Conservation (phyloP, 352 stramenopile genomes). For the Phytophthora cactorum region DNA sequence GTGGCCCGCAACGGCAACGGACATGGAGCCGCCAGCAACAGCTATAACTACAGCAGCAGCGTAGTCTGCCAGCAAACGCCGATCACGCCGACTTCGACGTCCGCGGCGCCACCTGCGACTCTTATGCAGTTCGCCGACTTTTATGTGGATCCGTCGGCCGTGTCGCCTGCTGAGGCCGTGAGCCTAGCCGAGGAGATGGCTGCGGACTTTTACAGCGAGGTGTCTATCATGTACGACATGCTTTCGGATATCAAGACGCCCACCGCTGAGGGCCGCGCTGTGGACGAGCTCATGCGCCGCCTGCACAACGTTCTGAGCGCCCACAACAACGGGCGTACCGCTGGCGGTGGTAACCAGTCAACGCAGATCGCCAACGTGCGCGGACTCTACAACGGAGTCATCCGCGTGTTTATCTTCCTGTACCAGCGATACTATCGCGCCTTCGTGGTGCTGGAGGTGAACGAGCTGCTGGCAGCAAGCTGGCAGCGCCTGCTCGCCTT, state of each 20-base stretch:
- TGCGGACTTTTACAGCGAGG: slow-evolving; percentile 68
- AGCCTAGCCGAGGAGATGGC: slow-evolving; percentile 63
- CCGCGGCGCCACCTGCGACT: slow-evolving; percentile 10
- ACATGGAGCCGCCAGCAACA: slow-evolving; percentile 7
- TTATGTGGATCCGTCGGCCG: slow-evolving; percentile 48
- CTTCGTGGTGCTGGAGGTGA: slow-evolving; percentile 67
- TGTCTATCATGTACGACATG: slow-evolving; percentile 73
- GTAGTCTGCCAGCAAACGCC: slow-evolving; percentile 6
- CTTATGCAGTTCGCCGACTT: slow-evolving; percentile 40
- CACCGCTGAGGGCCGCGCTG: slow-evolving; percentile 48
- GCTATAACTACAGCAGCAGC: slow-evolving; percentile 6
- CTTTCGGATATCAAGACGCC: slow-evolving; percentile 63
- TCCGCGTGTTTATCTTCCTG: slow-evolving; percentile 74
- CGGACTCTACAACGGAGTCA: slow-evolving; percentile 64
- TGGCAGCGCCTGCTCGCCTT: slow-evolving; percentile 73
- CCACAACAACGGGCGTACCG: neutral
- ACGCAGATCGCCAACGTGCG: slow-evolving; percentile 45
- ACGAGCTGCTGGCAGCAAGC: slow-evolving; percentile 54
- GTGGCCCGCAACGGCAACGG: slow-evolving; percentile 4
- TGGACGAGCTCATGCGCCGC: slow-evolving; percentile 68
- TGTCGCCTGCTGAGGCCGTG: slow-evolving; percentile 52
- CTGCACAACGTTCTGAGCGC: slow-evolving; percentile 37
- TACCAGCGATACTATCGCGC: slow-evolving; percentile 60
- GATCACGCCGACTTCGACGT: slow-evolving; percentile 30
- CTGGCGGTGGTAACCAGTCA: slow-evolving; percentile 2